Evolutionary conservation across 441 rosid species (phyloP).

Genomic region (Eruca vesicaria): DNA sequence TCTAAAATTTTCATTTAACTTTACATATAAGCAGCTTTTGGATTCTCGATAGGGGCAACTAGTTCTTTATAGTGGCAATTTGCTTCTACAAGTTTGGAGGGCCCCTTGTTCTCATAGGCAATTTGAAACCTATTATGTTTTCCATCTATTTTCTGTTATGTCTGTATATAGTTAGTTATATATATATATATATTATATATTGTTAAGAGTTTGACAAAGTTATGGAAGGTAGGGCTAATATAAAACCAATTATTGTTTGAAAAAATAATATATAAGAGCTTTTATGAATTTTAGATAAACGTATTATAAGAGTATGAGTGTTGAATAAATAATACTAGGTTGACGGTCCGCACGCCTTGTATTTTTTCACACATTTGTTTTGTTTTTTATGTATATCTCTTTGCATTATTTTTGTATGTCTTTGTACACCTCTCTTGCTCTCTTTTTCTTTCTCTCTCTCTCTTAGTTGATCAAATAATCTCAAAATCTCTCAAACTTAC

Average conservation of each 20-base stretch:
- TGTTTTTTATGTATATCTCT: no score
- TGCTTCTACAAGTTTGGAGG: constrained; percentile 27
- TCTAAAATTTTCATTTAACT: not conserved
- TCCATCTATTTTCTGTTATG: not conserved
- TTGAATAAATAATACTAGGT: not conserved
- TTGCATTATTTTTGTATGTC: no score
- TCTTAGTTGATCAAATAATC: no score
- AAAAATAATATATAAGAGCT: not conserved
- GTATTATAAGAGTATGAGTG: not conserved
- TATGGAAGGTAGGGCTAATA: not conserved
- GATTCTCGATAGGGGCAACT: constrained; percentile 17
- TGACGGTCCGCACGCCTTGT: no score
- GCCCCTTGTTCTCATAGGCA: constrained; percentile 19
- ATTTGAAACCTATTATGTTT: constrained; percentile 15
- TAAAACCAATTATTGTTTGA: not conserved
- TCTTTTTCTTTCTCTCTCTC: no score
- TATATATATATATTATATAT: not conserved
- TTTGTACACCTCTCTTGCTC: no score
- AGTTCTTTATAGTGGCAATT: not conserved
- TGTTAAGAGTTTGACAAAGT: constrained; percentile 2
- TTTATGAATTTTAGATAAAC: not conserved
- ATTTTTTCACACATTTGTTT: no score
- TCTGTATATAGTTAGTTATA: no score
- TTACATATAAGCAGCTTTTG: constrained; percentile 22
- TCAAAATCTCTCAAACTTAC: no score